Base-by-base conservation (phyloP, 257 asterid species). In the Solanum dulcamara region DNA sequence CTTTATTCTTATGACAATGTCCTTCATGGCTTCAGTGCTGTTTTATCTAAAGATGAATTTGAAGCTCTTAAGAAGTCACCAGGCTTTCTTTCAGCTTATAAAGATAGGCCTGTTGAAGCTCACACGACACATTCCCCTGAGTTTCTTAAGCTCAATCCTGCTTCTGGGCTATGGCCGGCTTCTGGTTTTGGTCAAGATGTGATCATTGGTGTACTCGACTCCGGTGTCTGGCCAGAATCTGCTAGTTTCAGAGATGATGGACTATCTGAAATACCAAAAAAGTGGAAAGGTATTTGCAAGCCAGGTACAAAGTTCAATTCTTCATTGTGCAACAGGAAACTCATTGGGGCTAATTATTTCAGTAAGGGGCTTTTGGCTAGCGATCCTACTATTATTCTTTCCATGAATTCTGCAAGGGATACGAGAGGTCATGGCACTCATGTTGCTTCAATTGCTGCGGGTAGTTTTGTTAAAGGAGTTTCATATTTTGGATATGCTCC, bases 211-310 rank as follows among this genome's bases (percentile, higher is more conserved):
- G 88, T 74, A 15, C 53, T 83, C 12, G 84, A 86, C 85, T 46
- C 88, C n/a, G 86, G 87, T 7, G 67, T 85, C 2, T 85, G 87
- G 87, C 87, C 87, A 15, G 87, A 85, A 42, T 79, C 81, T 80
- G 55, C 24, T 5, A 66, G 87, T 46, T 85, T 83, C 53, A 71
- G 33, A 3, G 86, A 81, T 67, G 81, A 87, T 46, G 84, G 86
- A 7, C 26, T 84, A 81, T 24, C 80, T 2, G 53, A 26, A 20
- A 33, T 85, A 60, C 89, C 89, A 0, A 24, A 62, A 50, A 87
- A 22, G 37, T 87, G 89, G 88, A 87, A 72, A 7, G 88, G 89
- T 14, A 85, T 37, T 5, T 81, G 89, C 35, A 83, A 87, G 46
- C 26, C 62, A 20, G 88, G 89, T 2, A 70, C 75, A 40, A 14